These are phyloP conservation scores for Fusarium buxicola DNA, from an alignment of 2,329 filamentous ascomycete genomes.

Conservation along the genomic window DNA sequence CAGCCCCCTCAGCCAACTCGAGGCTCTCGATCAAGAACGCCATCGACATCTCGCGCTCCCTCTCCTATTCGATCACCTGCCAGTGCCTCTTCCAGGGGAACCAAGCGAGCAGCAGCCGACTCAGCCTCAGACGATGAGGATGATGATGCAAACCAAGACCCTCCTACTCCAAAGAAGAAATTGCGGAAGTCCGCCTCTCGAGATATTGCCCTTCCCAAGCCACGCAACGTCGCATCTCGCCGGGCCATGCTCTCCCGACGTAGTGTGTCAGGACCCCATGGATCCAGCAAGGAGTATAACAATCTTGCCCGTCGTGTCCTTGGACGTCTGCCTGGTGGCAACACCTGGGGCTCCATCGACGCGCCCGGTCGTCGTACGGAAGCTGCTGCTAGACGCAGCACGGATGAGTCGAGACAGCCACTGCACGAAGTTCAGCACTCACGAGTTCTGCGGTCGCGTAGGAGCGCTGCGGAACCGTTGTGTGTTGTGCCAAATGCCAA, in stretches of 20 bases:
- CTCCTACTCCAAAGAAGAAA: constrained; percentile 58
- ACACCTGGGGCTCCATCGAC: constrained; percentile 33
- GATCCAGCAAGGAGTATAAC: constrained; percentile 37
- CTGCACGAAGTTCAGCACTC: constrained; percentile 38
- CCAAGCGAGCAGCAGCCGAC: constrained; percentile 60
- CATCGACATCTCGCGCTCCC: constrained; percentile 32
- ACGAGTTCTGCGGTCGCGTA: constrained; percentile 44
- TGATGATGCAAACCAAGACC: constrained; percentile 33
- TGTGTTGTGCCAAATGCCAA: constrained; percentile 60
- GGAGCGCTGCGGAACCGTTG: constrained; percentile 48
- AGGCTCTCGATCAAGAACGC: constrained; percentile 42
- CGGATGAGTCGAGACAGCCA: constrained; percentile 30
- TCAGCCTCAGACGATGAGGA: constrained; percentile 52
- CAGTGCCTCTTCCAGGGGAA: constrained; percentile 58
- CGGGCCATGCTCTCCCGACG: constrained; percentile 42
- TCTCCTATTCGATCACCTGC: constrained; percentile 49
- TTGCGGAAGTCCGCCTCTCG: constrained; percentile 64
- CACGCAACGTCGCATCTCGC: constrained; percentile 48
- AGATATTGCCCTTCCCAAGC: constrained; percentile 53
- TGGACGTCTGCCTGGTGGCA: constrained; percentile 39
- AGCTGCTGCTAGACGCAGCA: constrained; percentile 34
- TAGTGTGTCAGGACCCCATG: constrained; percentile 45
- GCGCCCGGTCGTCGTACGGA: constrained; percentile 23
- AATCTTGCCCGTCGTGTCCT: constrained; percentile 45
- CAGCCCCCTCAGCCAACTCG: constrained; percentile 44